A percentile compares a stretch with the other conserved stretches of the same genome.
Evolutionary conservation across 75 land plant species (phyloP).

Genomic region (Isoetes taiwanensis): DNA sequence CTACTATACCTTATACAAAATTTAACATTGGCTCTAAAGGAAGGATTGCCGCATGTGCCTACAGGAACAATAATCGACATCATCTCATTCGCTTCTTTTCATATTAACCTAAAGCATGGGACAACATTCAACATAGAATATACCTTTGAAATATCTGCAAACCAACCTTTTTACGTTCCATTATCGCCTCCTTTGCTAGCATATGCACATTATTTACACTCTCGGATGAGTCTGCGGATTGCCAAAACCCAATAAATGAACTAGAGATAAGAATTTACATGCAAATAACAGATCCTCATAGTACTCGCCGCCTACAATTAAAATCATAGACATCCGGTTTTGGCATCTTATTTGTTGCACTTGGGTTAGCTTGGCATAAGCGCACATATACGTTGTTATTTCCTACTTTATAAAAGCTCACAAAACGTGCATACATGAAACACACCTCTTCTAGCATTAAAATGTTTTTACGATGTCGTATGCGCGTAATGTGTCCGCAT

Average conservation of each 20-base stretch:
- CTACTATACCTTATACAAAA: constrained; percentile 46
- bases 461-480: constrained; percentile 82
- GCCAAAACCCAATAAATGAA: constrained; percentile 52
- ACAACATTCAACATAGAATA: background rate
- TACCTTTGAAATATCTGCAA: constrained; percentile 73
- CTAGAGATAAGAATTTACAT: background rate
- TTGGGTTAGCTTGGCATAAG: background rate
- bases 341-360: too few species aligned
- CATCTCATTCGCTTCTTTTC: background rate
- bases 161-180: constrained; percentile 39
- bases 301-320: too few species aligned
- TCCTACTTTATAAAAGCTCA: background rate
- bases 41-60: constrained; percentile 52
- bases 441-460: constrained; percentile 93
- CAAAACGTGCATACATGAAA: background rate
- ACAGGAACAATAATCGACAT: constrained; percentile 7
- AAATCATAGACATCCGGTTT: too few species aligned
- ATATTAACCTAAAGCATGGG: background rate
- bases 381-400: background rate
- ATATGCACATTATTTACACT: constrained; percentile 69
- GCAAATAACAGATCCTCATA: background rate
- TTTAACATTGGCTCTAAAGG: constrained; percentile 70
- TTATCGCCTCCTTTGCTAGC: constrained; percentile 74
- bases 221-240: constrained; percentile 46
- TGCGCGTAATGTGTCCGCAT: constrained; percentile 51